phyloP scores from a whole-genome alignment of 1,284 basidiomycete genomes.

The Stygiomarasmius scandens region DNA sequence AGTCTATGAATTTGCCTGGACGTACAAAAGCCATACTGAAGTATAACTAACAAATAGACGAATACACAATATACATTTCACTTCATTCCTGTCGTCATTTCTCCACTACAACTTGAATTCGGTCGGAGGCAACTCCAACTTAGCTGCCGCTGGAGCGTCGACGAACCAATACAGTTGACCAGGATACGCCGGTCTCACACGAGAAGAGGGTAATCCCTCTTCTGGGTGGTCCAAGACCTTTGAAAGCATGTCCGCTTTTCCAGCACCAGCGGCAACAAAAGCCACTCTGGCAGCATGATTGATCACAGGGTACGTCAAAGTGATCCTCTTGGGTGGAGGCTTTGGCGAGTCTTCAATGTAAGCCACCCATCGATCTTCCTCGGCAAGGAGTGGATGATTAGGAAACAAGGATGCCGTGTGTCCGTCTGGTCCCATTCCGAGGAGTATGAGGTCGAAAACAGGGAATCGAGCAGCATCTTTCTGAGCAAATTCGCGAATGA shows the following conservation, averaged over 20 bases:
- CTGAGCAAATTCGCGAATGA: slow-evolving; percentile 89
- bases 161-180: slow-evolving; percentile 93
- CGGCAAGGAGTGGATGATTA: slow-evolving; percentile 81
- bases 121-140: slow-evolving; percentile 60
- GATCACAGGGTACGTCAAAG: slow-evolving; percentile 89
- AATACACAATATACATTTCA: slow-evolving; percentile 4
- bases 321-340: slow-evolving; percentile 89
- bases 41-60: background rate
- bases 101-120: slow-evolving; percentile 51
- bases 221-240: slow-evolving; percentile 83
- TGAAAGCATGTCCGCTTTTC: slow-evolving; percentile 81
- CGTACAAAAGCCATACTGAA: background rate
- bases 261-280: slow-evolving; percentile 86
- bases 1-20: background rate
- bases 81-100: slow-evolving; percentile 8
- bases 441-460: slow-evolving; percentile 91
- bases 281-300: slow-evolving; percentile 89
- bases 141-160: slow-evolving; percentile 76
- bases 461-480: slow-evolving; percentile 92
- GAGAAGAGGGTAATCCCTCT: slow-evolving; percentile 79
- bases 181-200: slow-evolving; percentile 79
- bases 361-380: slow-evolving; percentile 93
- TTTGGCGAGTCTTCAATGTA: slow-evolving; percentile 93
- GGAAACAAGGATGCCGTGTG: slow-evolving; percentile 98
- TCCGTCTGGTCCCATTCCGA: slow-evolving; percentile 93